Evolutionary conservation across 2,329 filamentous ascomycete genomes (phyloP).

Genomic region (Monosporascus sp.): DNA sequence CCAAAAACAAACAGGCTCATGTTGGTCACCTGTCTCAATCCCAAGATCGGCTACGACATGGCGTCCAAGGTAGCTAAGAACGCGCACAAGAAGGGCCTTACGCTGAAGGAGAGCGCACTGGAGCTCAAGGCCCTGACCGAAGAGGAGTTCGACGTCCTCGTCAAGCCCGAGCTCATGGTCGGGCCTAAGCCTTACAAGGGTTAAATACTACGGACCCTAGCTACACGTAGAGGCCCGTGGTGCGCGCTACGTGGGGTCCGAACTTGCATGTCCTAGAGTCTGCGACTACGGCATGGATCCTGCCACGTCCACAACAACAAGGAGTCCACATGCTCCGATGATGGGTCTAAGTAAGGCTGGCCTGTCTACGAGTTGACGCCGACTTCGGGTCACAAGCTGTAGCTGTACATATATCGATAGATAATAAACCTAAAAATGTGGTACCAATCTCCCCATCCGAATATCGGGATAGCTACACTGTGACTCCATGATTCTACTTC

Average conservation of each 20-base stretch:
- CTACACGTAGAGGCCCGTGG: neutral
- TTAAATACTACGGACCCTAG: conserved; percentile 21
- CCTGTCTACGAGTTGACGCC: neutral
- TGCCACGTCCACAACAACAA: neutral
- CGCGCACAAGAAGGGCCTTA: conserved; percentile 95
- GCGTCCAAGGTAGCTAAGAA: conserved; percentile 97
- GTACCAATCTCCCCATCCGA: neutral
- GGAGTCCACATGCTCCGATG: neutral
- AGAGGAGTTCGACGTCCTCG: conserved; percentile 85
- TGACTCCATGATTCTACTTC: no score
- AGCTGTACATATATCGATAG: neutral
- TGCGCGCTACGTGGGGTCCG: no score
- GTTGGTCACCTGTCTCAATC: conserved; percentile 96
- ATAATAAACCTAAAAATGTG: no score
- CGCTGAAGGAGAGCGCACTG: conserved; percentile 88
- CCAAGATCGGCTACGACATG: conserved; percentile 96
- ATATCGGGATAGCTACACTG: neutral
- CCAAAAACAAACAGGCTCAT: conserved; percentile 64
- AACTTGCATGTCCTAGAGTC: no score
- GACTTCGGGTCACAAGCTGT: neutral
- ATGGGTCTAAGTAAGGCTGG: no score
- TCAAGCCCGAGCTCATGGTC: conserved; percentile 93
- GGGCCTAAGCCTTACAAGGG: conserved; percentile 63
- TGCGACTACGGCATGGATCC: no score
- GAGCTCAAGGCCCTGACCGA: conserved; percentile 84